Conservation (phyloP, 257 asterid species). For the Solanum peruvianum region DNA sequence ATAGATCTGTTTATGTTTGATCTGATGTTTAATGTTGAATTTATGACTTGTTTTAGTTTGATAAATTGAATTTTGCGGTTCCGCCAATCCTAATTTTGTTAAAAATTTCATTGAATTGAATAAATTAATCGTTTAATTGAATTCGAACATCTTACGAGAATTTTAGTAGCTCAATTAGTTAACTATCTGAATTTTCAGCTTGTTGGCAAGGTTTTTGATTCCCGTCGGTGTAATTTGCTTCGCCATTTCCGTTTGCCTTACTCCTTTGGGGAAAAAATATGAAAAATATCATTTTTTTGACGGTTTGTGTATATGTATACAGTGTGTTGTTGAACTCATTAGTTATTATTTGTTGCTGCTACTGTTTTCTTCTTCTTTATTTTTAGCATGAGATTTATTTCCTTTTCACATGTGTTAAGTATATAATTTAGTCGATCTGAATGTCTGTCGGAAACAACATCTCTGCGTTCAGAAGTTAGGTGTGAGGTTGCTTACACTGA, state of each 20-base stretch:
- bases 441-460: neutral
- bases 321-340: neutral
- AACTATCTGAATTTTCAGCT: neutral
- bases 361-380: neutral
- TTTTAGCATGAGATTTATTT: neutral
- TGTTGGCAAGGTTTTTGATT: neutral
- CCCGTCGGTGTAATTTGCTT: neutral
- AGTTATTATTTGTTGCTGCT: neutral
- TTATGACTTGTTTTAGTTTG: neutral
- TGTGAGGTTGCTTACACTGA: neutral
- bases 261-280: neutral
- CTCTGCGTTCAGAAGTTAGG: neutral
- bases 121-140: neutral
- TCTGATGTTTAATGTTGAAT: neutral
- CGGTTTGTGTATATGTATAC: neutral
- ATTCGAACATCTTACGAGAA: neutral
- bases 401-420: neutral
- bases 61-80: neutral
- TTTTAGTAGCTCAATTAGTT: neutral
- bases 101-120: neutral
- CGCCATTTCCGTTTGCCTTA: neutral
- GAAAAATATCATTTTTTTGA: neutral
- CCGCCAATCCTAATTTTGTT: neutral
- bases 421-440: neutral
- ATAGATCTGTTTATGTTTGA: neutral